Conservation (phyloP, 371 early-diverging fungal genomes). For the Mortierella sp. region DNA sequence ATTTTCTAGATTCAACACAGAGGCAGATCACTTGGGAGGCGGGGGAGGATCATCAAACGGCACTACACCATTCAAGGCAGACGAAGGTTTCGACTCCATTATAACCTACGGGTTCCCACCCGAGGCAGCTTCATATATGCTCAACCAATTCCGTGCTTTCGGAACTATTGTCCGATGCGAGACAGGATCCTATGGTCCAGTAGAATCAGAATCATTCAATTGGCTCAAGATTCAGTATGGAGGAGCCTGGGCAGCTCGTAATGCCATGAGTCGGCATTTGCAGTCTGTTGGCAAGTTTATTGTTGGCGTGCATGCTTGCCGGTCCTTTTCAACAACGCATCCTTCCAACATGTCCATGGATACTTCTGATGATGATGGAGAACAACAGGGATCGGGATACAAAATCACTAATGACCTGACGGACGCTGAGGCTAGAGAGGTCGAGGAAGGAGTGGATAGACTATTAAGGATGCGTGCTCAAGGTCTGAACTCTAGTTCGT, state of each 20-base stretch:
- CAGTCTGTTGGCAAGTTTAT: conserved; percentile 38
- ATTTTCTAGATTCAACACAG: conserved; percentile 9
- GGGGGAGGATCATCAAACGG: background rate
- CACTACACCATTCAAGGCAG: background rate
- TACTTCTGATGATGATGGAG: background rate
- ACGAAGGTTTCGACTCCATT: conserved; percentile 26
- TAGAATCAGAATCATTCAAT: conserved; percentile 35
- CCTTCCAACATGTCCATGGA: conserved; percentile 23
- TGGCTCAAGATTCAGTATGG: conserved; percentile 48
- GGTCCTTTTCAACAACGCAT: conserved; percentile 16
- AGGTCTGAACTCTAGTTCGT: conserved; percentile 7
- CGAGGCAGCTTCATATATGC: conserved; percentile 38
- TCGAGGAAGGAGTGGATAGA: conserved; percentile 31
- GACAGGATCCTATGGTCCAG: conserved; percentile 38
- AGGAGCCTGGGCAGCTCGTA: conserved; percentile 35
- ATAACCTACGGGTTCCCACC: conserved; percentile 53
- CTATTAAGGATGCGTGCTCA: conserved; percentile 31
- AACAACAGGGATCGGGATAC: background rate
- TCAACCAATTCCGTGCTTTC: conserved; percentile 47
- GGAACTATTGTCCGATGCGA: conserved; percentile 35
- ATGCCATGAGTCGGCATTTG: conserved; percentile 32
- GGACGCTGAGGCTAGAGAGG: conserved; percentile 25
- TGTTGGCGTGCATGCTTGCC: conserved; percentile 46
- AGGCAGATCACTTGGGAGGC: background rate
- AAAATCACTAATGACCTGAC: conserved; percentile 7